Base-by-base conservation (phyloP, 768 basidiomycete species). In the Rhizopogon vinicolor region DNA sequence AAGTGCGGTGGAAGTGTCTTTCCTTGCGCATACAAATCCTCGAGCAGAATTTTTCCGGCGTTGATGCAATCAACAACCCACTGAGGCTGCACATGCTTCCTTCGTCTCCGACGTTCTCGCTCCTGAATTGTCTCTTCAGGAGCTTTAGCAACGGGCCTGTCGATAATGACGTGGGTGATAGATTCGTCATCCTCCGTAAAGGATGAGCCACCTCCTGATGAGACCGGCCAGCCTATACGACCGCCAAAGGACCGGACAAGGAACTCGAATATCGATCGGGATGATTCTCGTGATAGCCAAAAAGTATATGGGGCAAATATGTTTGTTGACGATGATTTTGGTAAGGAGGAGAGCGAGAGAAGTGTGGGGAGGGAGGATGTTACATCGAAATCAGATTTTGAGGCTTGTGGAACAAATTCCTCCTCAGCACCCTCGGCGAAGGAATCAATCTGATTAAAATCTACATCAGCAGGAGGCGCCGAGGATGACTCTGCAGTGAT, bases 21-120 rank as follows among this genome's bases (percentile, higher is more conserved):
- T 3, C 94, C 97, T 65, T 93, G 94, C 22, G 76, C 79, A 67
- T 98, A 98, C 28, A 80, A 78, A 57, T 90, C 94, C 63, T 94
- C 91, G 1, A 92, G 79, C 29, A 98, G 78, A 56, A 96, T 80
- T 68, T 82, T 90, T 9, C 87, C 86, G 7, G 84, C 81, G 68
- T 99, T 99, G 67, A 97, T 85, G 69, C 91, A 97, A 68, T 99
- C 97, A 37, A 93, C 91, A 33, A 97, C 81, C 97, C 97, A 98
- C 70, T 98, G 96, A 10, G 97, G 97, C 70, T 98, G 97, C 16
- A 98, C 81, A 69, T 89, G 92, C 66, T 91, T 93, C 64, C 93
- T 81, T 68, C 83, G 82, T 43, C 78, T 72, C 39, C 84, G 78
- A 42, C 80, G 76, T 61, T 86, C 83, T 61, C 81, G 79, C 60